Percentiles rank a stretch among this genome's conserved stretches.
These are phyloP conservation scores for Fusarium nanum DNA, from an alignment of 2,329 filamentous ascomycete genomes.

Conservation along the genomic window DNA sequence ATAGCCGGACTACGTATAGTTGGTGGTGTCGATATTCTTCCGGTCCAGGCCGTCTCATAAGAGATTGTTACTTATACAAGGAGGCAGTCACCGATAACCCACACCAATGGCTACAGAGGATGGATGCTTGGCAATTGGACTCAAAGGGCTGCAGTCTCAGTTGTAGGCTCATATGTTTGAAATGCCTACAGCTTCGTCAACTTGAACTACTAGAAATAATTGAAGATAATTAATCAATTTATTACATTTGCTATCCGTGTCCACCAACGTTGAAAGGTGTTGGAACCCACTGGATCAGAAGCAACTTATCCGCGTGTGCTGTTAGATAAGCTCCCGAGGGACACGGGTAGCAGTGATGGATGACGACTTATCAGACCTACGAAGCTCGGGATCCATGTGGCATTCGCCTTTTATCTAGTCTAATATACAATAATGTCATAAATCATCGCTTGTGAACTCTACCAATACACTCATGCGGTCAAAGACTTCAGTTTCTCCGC, in stretches of 20 bases:
- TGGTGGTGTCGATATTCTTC: too few species aligned
- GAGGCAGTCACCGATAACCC: not conserved
- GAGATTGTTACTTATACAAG: not conserved
- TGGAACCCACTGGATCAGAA: not conserved
- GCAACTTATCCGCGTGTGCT: not conserved
- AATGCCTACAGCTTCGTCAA: not conserved
- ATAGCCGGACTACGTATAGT: not conserved
- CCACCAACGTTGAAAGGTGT: not conserved
- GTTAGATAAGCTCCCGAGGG: not conserved
- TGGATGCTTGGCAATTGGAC: not conserved
- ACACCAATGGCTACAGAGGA: not conserved
- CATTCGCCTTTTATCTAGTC: not conserved
- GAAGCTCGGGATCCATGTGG: not conserved
- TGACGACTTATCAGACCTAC: slow-evolving; percentile 5
- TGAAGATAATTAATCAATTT: not conserved
- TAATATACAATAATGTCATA: slow-evolving; percentile 32
- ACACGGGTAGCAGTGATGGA: not conserved
- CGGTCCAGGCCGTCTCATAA: too few species aligned
- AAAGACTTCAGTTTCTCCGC: slow-evolving; percentile 60
- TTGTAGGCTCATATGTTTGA: not conserved
- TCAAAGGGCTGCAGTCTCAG: not conserved
- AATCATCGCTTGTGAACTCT: slow-evolving; percentile 24
- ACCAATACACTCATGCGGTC: slow-evolving; percentile 22
- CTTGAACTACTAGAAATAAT: not conserved
- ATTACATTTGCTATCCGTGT: not conserved